A percentile compares a stretch with the other conserved stretches of the same genome.
phyloP scores from a whole-genome alignment of 306 rosid genomes.

The Fragaria vesca region DNA sequence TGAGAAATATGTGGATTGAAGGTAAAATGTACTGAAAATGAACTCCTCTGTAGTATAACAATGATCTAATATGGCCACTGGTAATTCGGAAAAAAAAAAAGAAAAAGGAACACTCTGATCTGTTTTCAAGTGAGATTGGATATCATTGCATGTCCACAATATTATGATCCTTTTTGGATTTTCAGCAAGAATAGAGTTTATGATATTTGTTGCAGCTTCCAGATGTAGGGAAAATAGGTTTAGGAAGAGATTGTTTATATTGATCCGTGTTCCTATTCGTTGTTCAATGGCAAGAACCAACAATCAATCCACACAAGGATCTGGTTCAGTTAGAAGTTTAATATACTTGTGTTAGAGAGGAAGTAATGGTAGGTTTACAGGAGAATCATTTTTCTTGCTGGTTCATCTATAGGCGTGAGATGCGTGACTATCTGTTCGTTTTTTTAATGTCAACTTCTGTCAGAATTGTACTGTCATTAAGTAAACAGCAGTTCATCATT shows the following conservation, averaged over 20 bases:
- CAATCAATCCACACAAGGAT: background rate
- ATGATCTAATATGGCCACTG: conserved; percentile 37
- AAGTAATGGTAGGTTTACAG: background rate
- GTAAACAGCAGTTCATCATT: background rate
- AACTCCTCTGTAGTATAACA: conserved; percentile 50
- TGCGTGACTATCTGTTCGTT: background rate
- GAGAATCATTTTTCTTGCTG: background rate
- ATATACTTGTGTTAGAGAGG: background rate
- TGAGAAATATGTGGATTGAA: conserved; percentile 51
- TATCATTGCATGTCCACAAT: conserved; percentile 32
- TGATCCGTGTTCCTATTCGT: conserved; percentile 16
- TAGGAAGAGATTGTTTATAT: conserved; percentile 28
- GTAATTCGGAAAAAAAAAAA: conserved; percentile 30
- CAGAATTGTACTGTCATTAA: background rate
- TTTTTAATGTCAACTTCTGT: background rate
- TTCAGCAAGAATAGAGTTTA: conserved; percentile 1
- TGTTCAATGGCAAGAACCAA: background rate
- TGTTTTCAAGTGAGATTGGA: conserved; percentile 35
- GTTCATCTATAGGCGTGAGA: background rate
- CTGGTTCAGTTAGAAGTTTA: background rate
- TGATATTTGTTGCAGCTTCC: conserved; percentile 11
- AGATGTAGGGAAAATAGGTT: conserved; percentile 31
- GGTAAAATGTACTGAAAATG: conserved; percentile 52
- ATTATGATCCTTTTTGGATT: conserved; percentile 10
- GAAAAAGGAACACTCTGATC: conserved; percentile 20